Conservation (phyloP, 176 grass and related monocot species). For the Poa annua region DNA sequence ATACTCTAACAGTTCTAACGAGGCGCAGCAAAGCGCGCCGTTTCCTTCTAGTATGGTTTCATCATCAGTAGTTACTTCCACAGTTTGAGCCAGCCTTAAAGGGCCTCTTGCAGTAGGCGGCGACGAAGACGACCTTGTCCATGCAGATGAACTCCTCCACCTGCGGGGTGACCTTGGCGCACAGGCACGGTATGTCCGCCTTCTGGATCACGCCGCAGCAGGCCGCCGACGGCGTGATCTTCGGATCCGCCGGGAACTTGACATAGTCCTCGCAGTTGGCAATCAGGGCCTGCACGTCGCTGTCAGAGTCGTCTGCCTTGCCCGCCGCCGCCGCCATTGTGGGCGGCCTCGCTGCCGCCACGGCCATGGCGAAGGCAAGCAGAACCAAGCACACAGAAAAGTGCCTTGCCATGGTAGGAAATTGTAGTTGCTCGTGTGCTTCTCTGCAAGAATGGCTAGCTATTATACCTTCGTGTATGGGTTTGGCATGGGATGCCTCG, state of each 20-base stretch:
- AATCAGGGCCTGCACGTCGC: slow-evolving; percentile 33
- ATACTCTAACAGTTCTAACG: too few species aligned
- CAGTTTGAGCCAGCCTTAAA: slow-evolving; percentile 49
- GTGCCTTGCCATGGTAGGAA: slow-evolving; percentile 32
- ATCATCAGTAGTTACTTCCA: slow-evolving; percentile 50
- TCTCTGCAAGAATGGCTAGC: neutral
- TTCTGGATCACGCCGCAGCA: slow-evolving; percentile 53
- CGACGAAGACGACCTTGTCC: slow-evolving; percentile 60
- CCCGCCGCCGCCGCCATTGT: neutral
- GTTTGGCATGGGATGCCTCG: neutral
- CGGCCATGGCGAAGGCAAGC: slow-evolving; percentile 21
- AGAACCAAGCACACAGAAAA: slow-evolving; percentile 37
- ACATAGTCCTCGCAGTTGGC: slow-evolving; percentile 48
- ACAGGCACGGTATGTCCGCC: slow-evolving; percentile 60
- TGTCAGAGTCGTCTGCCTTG: neutral
- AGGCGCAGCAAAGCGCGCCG: too few species aligned
- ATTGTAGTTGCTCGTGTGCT: neutral
- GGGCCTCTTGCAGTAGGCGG: slow-evolving; percentile 42
- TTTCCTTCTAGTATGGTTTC: too few species aligned
- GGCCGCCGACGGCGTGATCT: slow-evolving; percentile 40
- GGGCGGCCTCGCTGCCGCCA: neutral
- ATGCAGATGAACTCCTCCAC: slow-evolving; percentile 48
- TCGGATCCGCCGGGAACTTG: slow-evolving; percentile 41
- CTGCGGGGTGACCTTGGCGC: slow-evolving; percentile 49
- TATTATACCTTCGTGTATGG: neutral